Conservation (phyloP, 257 asterid genomes). For the Salvia splendens region DNA sequence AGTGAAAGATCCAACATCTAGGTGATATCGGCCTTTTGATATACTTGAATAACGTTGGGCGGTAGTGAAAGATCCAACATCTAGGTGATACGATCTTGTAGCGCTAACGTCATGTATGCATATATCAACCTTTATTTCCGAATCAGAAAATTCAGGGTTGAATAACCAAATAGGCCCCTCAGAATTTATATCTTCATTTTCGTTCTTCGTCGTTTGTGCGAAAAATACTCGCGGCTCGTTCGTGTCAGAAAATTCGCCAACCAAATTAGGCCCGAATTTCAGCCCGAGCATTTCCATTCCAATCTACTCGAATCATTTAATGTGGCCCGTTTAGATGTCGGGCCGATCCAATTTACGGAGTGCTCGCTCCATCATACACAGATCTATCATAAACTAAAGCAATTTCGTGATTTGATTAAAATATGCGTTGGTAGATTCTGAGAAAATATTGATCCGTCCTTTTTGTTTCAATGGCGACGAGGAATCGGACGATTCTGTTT, state of each 20-base stretch:
- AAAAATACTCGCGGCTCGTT: constrained; percentile 6
- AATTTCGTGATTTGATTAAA: constrained; percentile 28
- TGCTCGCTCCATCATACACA: constrained; percentile 20
- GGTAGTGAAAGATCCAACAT: no score
- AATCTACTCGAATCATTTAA: neutral
- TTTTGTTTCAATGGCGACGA: constrained; percentile 69
- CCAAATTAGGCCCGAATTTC: constrained; percentile 20
- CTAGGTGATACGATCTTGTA: no score
- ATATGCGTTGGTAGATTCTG: constrained; percentile 19
- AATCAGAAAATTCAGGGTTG: no score
- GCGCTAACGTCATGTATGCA: no score
- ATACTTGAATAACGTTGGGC: no score
- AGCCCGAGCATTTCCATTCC: constrained; percentile 22
- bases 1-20: no score
- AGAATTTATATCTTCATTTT: constrained; percentile 18
- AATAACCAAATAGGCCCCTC: constrained; percentile 26
- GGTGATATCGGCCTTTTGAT: no score
- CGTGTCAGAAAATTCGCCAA: constrained; percentile 32
- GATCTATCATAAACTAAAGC: constrained; percentile 32
- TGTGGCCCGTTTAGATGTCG: neutral
- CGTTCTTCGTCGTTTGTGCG: constrained; percentile 4
- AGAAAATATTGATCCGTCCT: neutral
- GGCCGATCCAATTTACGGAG: neutral
- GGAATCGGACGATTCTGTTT: constrained; percentile 83
- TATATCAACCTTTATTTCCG: no score